A percentile compares a stretch with the other conserved stretches of the same genome.
These are phyloP conservation scores for Ganoderma sinense DNA, from an alignment of 1,284 basidiomycete genomes.

Conservation along the genomic window DNA sequence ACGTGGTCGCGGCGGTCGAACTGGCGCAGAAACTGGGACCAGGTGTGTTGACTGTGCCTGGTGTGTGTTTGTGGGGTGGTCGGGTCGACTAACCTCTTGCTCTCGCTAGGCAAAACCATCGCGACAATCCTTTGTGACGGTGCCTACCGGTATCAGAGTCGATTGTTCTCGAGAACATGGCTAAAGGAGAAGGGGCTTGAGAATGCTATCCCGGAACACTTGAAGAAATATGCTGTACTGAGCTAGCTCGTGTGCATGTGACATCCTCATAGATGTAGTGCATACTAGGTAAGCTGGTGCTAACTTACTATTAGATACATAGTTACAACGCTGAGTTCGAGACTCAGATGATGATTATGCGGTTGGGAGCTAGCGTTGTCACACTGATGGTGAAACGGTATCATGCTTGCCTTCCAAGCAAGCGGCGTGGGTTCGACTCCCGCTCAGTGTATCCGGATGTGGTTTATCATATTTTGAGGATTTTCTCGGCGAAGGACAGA, in stretches of 20 bases:
- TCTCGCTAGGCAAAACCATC: slow-evolving; percentile 75
- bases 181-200: slow-evolving; percentile 85
- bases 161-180: slow-evolving; percentile 97
- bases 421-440: slow-evolving; percentile 36
- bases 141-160: slow-evolving; percentile 95
- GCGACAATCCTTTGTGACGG: slow-evolving; percentile 95
- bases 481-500: too few relatives aligned
- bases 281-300: too few relatives aligned
- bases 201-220: slow-evolving; percentile 81
- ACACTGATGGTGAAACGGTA: slow-evolving; percentile 37
- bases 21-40: slow-evolving; percentile 88
- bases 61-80: neutral
- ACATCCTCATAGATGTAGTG: neutral
- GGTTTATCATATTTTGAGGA: too few relatives aligned
- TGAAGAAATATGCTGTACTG: slow-evolving; percentile 93
- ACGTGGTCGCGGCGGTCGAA: slow-evolving; percentile 93
- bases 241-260: slow-evolving; percentile 55
- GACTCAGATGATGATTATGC: too few relatives aligned
- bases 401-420: slow-evolving; percentile 37
- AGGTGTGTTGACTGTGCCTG: slow-evolving; percentile 50
- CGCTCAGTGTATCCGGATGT: slow-evolving; percentile 36
- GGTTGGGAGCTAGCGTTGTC: neutral
- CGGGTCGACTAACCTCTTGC: slow-evolving; percentile 4
- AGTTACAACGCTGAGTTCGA: too few relatives aligned
- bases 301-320: too few relatives aligned